Percentiles rank a stretch among this genome's conserved stretches.
phyloP scores from a whole-genome alignment of 345 rosid species.

The Eucalyptus melliodora region DNA sequence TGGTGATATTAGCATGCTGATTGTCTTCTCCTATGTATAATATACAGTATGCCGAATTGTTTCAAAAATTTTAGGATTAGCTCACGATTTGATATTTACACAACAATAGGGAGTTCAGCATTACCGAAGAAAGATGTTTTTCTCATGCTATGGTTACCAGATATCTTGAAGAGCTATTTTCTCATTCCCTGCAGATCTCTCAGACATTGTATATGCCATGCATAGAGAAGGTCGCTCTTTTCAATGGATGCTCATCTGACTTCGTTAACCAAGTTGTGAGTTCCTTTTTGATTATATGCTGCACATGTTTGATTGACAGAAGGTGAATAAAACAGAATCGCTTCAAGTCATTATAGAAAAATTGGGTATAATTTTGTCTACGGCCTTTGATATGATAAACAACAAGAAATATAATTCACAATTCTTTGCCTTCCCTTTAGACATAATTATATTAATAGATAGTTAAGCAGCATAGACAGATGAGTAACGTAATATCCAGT shows the following conservation, averaged over 20 bases:
- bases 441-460: background rate
- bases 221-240: slow-evolving; percentile 43
- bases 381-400: background rate
- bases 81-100: background rate
- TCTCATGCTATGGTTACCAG: background rate
- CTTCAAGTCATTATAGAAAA: background rate
- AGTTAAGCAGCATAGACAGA: background rate
- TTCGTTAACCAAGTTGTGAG: slow-evolving; percentile 86
- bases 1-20: background rate
- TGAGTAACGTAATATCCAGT: background rate
- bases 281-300: background rate
- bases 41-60: background rate
- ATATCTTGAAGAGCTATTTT: background rate
- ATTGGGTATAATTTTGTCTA: background rate
- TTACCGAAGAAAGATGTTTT: background rate
- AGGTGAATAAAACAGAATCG: background rate
- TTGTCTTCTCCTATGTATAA: background rate
- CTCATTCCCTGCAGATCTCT: slow-evolving; percentile 40
- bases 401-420: background rate
- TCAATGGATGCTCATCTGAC: slow-evolving; percentile 72
- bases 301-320: background rate
- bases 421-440: background rate
- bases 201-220: slow-evolving; percentile 49
- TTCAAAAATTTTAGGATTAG: background rate
- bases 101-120: background rate